Evolutionary conservation across 2,329 filamentous ascomycete species (phyloP).

Genomic region (Trichophyton schoenleinii): DNA sequence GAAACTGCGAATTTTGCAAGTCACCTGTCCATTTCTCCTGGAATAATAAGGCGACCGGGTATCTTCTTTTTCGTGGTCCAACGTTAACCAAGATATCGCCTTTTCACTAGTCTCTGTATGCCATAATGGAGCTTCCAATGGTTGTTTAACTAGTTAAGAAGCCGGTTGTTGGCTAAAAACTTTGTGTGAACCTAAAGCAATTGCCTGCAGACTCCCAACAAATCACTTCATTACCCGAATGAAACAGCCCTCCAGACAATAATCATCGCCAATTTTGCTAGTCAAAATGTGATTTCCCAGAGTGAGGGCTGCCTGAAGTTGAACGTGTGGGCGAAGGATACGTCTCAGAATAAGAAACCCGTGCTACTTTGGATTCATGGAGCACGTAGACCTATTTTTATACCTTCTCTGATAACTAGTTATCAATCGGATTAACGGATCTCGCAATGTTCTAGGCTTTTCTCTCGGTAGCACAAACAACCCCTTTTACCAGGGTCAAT

Average conservation of each 20-base stretch:
- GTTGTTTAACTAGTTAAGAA: too few species aligned
- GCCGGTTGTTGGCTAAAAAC: not conserved
- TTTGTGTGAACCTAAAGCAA: not conserved
- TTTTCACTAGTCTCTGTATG: not conserved
- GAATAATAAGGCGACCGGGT: not conserved
- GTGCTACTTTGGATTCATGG: constrained; percentile 9
- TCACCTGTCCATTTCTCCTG: not conserved
- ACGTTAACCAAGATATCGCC: not conserved
- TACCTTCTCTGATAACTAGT: not conserved
- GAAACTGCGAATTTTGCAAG: constrained; percentile 1
- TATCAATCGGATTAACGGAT: constrained; percentile 14
- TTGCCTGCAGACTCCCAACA: not conserved
- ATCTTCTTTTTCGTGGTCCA: not conserved
- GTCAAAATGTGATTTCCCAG: constrained; percentile 6
- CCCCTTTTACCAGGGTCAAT: constrained; percentile 5
- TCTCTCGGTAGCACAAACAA: constrained; percentile 12
- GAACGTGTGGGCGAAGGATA: constrained; percentile 7
- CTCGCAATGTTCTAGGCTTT: constrained; percentile 21
- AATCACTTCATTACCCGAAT: not conserved
- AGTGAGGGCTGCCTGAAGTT: constrained; percentile 8
- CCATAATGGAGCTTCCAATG: not conserved
- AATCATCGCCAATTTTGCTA: constrained; percentile 7
- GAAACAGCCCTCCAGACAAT: not conserved
- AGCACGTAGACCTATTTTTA: constrained; percentile 2
- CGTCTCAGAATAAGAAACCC: not conserved